Evolutionary conservation across 768 basidiomycete species (phyloP), one percentile per base, ranked within the genome.

Genomic region (Gautieria morchelliformis): DNA sequence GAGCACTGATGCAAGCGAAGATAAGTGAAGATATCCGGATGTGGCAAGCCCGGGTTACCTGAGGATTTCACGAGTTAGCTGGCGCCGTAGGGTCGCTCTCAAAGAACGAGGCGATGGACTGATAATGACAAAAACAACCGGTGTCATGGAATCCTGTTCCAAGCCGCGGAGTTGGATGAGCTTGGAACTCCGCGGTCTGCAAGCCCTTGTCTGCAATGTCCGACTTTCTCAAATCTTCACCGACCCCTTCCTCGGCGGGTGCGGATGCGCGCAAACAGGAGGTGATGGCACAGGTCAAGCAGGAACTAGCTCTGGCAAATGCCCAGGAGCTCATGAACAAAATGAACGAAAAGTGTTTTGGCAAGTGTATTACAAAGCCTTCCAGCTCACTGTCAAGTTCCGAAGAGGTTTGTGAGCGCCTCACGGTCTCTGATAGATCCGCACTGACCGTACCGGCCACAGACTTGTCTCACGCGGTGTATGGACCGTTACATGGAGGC

Each of bases 401-500:
- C 15, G 53, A 55, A 22, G 53, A 55, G 53, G 53, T 55, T 22
- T n/a, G 41, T 19, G 27, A 15, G 41, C 53, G 11, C 11, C 30
- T 33, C 27, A 17, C 27, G n/a, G 3, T 20, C 27, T 24, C 48
- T 45, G 41, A 12, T 42, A 22, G 19, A 32, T 55, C 30, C 15
- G 32, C 46, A 41, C n/a, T 30, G 17, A 30, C 32, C 48, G 32
- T 49, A 44, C 27, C 35, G 37, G 40, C 17, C 5, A 22, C 45
- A 55, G 53, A 55, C 53, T 1, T 55, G 53, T 55, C 45, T 55
- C 32, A 55, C 39, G 5, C 53, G 53, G 32, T 55, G 53, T 45
- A 55, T 55, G 53, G 40, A 55, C n/a, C 53, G 53, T 33, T 55
- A 55, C 41, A 55, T 55, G 53, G 53, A 55, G 41, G 53, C 53